A percentile compares a stretch with the other conserved stretches of the same genome.
phyloP scores from a whole-genome alignment of 2,329 filamentous ascomycete genomes.

The Aureobasidium sp. region DNA sequence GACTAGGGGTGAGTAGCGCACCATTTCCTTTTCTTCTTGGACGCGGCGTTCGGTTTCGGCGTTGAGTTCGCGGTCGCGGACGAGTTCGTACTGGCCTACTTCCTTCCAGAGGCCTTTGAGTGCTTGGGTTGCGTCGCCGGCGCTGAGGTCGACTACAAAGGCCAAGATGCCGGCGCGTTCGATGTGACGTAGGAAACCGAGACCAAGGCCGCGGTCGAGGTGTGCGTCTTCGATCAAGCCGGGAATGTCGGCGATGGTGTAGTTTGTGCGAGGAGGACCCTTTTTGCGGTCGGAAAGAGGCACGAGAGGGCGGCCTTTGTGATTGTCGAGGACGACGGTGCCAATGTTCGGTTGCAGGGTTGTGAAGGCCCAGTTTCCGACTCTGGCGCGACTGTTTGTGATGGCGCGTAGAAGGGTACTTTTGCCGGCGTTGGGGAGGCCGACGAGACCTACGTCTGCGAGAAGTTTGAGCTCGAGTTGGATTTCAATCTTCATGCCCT shows the following conservation, averaged over 20 bases:
- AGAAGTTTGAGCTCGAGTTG: constrained; percentile 91
- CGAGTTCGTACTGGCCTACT: constrained; percentile 78
- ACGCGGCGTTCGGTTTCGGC: constrained; percentile 56
- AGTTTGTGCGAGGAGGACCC: constrained; percentile 56
- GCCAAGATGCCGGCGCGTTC: constrained; percentile 88
- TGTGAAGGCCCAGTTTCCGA: constrained; percentile 95
- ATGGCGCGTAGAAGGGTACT: constrained; percentile 83
- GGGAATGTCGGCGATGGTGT: constrained; percentile 93
- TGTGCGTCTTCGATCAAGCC: constrained; percentile 89
- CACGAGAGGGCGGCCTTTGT: constrained; percentile 64
- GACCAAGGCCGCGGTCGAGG: constrained; percentile 80
- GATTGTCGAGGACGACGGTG: constrained; percentile 85
- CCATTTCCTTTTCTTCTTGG: constrained; percentile 38
- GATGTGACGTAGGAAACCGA: constrained; percentile 88
- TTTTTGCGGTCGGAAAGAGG: constrained; percentile 31
- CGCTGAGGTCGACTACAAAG: constrained; percentile 82
- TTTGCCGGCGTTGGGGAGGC: constrained; percentile 92
- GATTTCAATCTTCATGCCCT: constrained; percentile 68
- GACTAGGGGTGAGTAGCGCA: constrained; percentile 28
- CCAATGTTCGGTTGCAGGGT: constrained; percentile 93
- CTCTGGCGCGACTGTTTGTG: constrained; percentile 78
- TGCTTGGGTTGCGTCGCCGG: constrained; percentile 70
- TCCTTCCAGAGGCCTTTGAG: constrained; percentile 83
- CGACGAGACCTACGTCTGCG: constrained; percentile 89
- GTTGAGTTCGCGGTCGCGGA: constrained; percentile 65